Base-by-base conservation (phyloP, 805 yeast species). In the Metschnikowia similis region DNA sequence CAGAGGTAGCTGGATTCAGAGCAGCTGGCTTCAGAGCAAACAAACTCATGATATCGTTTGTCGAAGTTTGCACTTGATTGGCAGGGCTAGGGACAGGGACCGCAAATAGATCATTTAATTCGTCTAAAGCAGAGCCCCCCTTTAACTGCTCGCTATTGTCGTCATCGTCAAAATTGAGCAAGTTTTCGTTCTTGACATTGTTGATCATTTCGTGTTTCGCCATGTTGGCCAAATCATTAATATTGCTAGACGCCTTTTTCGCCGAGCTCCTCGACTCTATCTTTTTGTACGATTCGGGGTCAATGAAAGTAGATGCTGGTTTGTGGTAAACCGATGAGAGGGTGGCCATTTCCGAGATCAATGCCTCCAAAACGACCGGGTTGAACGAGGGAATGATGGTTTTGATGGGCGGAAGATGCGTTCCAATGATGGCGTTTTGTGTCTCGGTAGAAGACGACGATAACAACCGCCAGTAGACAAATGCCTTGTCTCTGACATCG, bases 291-390 rank as follows among this genome's bases (percentile, higher is more conserved):
- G 66, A 56, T 44, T 66, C 56, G 56, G 70, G 63, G 49, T 77
- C 78, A 55, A 83, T 71, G 60, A 86, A 85, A 32, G 82, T 74
- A 16, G 81, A 72, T 5, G 87, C 82, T 10, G 97, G 96, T 62
- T 85, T 86, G 67, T 87, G 95, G 62, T 89, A 89, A 2, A 94
- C 94, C 0, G 97, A 89, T 35, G 96, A 84, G 53, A 94, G 76
- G 8, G 94, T 85, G 2, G 95, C 84, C 49, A 92, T 69, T 63
- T 92, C 96, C n/a, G 71, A 64, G 30, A 92, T 62, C 45, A 94
- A 75, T 54, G 82, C 84, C 38, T 83, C 81, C 50, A 91, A 75
- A 4, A 89, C 74, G 21, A 73, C 75, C 0, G 88, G 85, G 37
- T 89, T 83, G 60, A 91, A 85, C 16, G 76, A 67, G 38, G 89